Evolutionary conservation across 2,329 filamentous ascomycete genomes (phyloP).

Genomic region (Grosmannia huntii): DNA sequence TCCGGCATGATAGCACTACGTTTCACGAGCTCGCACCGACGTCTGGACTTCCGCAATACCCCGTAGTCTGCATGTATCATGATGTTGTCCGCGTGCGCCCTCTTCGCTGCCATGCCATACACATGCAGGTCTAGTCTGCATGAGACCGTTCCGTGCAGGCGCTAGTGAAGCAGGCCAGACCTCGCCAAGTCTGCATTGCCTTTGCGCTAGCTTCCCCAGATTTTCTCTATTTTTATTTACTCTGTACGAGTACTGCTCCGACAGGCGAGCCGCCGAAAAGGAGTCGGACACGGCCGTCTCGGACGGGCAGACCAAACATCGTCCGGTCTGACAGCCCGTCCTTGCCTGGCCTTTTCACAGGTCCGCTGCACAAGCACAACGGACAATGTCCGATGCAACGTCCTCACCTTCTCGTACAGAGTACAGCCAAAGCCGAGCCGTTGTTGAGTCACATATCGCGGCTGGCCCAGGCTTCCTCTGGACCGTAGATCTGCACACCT

Average conservation of each 20-base stretch:
- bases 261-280: background rate
- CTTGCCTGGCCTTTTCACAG: no score
- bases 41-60: background rate
- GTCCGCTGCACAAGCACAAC: no score
- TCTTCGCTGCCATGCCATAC: no score
- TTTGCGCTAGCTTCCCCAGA: background rate
- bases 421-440: no score
- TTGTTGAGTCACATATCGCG: no score
- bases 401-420: no score
- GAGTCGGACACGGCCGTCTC: background rate
- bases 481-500: background rate
- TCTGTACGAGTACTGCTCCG: background rate
- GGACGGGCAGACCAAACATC: no score
- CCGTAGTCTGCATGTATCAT: background rate
- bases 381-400: no score
- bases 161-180: background rate
- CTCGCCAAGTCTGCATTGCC: background rate
- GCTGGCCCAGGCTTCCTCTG: background rate
- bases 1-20: background rate
- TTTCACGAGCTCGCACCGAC: background rate
- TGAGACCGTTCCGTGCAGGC: background rate
- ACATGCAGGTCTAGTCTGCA: background rate
- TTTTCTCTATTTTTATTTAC: constrained; percentile 1
- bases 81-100: background rate
- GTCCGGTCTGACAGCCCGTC: no score